Base-by-base conservation (phyloP, 129 eudicot species). In the Lactuca sativa region DNA sequence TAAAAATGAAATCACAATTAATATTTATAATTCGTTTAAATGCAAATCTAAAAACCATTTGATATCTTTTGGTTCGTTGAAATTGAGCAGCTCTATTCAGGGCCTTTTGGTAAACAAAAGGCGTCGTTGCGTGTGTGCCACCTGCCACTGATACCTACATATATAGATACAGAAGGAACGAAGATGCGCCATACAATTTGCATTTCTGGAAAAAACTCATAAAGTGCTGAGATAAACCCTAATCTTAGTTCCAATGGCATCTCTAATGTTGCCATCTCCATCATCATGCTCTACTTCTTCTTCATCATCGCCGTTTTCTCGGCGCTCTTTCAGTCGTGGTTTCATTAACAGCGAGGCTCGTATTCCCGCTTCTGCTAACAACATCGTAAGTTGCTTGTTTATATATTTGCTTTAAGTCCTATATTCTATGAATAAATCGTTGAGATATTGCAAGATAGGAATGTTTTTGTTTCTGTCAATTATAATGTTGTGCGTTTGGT, bases 241-340 rank as follows among this genome's bases (percentile, higher is more conserved):
- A 75, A 62, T 63, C 51, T 44, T 4, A 52, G 13, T n/a, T 6
- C 68, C 54, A 4, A 84, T 85, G 95, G 88, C 91, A 60, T 83
- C 91, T 54, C 67, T 83, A 36, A 65, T 78, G 51, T 37, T 76
- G 67, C 76, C 95, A 53, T 74, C 84, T 18, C 76, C 82, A 1
- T 38, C 87, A 0, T 62, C 91, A 37, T 84, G 85, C 64, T 79
- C 86, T 3, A 61, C 77, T 0, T 74, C 86, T 18, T 67, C 74
- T 7, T 67, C 82, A n/a, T 76, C 89, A 1, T 78, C 84, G 12
- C 66, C 57, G 13, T 58, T 61, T 32, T 59, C 73, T 52, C 82
- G 78, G n/a, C 59, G 78, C 74, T 63, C 80, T 69, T 44, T 75
- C 16, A 17, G 18, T 73, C 80, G 72, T 43, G 69, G 68, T 52